phyloP scores from a whole-genome alignment of 768 basidiomycete genomes.

The Russula vinacea region DNA sequence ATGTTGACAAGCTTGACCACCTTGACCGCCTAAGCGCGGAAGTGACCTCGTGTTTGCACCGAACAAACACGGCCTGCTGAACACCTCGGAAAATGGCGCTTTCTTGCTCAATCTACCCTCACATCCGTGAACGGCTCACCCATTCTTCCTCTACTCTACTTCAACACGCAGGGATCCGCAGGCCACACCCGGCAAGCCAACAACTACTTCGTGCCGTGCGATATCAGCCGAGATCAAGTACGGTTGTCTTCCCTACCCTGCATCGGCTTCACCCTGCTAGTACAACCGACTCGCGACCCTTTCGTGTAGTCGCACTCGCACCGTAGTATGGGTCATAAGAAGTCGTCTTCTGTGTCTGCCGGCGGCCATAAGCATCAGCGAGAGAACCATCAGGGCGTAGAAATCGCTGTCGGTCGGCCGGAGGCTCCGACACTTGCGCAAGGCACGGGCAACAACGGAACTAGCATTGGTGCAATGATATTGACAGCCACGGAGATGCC shows the following conservation, averaged over 20 bases:
- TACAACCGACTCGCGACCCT: not conserved
- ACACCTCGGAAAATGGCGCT: slow-evolving; percentile 26
- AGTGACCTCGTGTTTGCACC: slow-evolving; percentile 24
- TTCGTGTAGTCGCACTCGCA: not conserved
- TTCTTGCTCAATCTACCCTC: slow-evolving; percentile 25
- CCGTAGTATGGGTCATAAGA: slow-evolving; percentile 14
- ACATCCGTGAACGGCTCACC: slow-evolving; percentile 13
- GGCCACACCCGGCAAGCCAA: slow-evolving; percentile 42
- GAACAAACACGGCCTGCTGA: slow-evolving; percentile 26
- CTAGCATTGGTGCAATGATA: slow-evolving; percentile 13
- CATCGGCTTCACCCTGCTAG: not conserved
- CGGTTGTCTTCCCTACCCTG: slow-evolving; percentile 7
- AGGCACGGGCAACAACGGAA: slow-evolving; percentile 12
- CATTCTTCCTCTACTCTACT: slow-evolving; percentile 12
- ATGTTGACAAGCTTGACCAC: no score
- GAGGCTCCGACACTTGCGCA: not conserved
- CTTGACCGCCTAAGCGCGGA: no score
- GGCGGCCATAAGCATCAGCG: slow-evolving; percentile 10
- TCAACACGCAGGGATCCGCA: slow-evolving; percentile 7
- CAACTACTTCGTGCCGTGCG: slow-evolving; percentile 58
- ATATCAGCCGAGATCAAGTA: slow-evolving; percentile 63
- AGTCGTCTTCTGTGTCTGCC: slow-evolving; percentile 18
- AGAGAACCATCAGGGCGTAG: slow-evolving; percentile 16
- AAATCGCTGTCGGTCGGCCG: not conserved
- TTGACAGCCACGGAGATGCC: not conserved